phyloP scores from a whole-genome alignment of 2,329 filamentous ascomycete genomes.

The Cladosporium phlei region DNA sequence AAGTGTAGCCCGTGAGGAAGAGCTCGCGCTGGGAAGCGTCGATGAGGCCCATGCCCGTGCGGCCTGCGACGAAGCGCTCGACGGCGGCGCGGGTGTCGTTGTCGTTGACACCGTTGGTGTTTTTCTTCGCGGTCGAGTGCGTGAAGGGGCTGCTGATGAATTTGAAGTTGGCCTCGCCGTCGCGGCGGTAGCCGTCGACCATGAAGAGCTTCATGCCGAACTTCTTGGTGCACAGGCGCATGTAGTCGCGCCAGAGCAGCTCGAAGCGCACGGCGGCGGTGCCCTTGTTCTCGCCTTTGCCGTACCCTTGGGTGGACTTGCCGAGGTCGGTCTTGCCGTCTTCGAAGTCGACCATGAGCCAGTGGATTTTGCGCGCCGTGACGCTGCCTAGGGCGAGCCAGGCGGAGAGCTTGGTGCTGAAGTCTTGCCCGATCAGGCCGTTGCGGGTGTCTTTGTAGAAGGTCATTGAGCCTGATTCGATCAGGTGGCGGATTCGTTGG shows the following conservation, averaged over 20 bases:
- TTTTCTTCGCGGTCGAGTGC: slow-evolving; percentile 32
- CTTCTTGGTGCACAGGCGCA: slow-evolving; percentile 69
- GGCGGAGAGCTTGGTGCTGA: slow-evolving; percentile 70
- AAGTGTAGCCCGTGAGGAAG: slow-evolving; percentile 70
- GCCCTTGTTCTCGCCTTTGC: slow-evolving; percentile 66
- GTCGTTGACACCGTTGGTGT: slow-evolving; percentile 45
- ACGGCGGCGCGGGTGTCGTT: slow-evolving; percentile 35
- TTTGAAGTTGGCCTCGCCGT: slow-evolving; percentile 31
- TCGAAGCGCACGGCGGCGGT: slow-evolving; percentile 67
- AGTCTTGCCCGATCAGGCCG: slow-evolving; percentile 64
- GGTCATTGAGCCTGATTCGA: slow-evolving; percentile 57
- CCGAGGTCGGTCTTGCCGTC: slow-evolving; percentile 49
- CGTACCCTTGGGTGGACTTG: slow-evolving; percentile 53
- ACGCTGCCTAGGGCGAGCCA: slow-evolving; percentile 69
- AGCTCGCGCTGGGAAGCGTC: slow-evolving; percentile 74
- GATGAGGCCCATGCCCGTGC: slow-evolving; percentile 70
- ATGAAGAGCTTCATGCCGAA: slow-evolving; percentile 62
- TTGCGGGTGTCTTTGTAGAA: slow-evolving; percentile 68
- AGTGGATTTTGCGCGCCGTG: slow-evolving; percentile 68
- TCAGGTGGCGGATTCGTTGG: slow-evolving; percentile 56
- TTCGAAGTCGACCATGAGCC: slow-evolving; percentile 63
- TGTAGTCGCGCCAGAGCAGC: slow-evolving; percentile 75
- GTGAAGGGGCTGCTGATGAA: slow-evolving; percentile 32
- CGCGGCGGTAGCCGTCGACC: slow-evolving; percentile 58
- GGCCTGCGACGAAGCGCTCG: slow-evolving; percentile 59